A percentile compares a stretch with the other conserved stretches of the same genome.
phyloP scores from a whole-genome alignment of 75 land plant genomes.

The Cupressus sempervirens region DNA sequence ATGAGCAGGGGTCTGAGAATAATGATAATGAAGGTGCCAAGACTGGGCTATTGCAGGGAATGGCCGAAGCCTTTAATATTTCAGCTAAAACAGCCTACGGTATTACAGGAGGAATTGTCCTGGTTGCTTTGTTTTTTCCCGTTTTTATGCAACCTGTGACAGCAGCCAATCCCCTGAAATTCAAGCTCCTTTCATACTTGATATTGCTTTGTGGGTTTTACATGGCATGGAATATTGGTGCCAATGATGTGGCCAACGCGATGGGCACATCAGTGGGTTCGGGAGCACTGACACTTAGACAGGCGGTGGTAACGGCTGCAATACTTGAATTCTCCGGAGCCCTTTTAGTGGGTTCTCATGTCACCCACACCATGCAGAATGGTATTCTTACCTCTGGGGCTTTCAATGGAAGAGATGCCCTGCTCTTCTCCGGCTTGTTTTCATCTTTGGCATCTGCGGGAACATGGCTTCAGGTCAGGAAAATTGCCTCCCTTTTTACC shows the following conservation, averaged over 20 bases:
- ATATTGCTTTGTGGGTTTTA: conserved; percentile 89
- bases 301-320: conserved; percentile 88
- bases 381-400: conserved; percentile 70
- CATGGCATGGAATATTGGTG: conserved; percentile 99
- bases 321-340: conserved; percentile 92
- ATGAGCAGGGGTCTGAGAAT: conserved; percentile 1
- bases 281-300: conserved; percentile 81
- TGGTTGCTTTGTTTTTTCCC: conserved; percentile 67
- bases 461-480: conserved; percentile 87
- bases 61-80: conserved; percentile 88
- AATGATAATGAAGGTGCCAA: neutral
- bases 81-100: conserved; percentile 72
- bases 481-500: neutral
- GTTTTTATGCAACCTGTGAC: conserved; percentile 60
- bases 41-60: conserved; percentile 28
- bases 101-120: conserved; percentile 51
- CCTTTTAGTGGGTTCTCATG: conserved; percentile 87
- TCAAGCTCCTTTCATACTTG: conserved; percentile 50
- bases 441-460: conserved; percentile 94
- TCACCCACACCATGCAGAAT: conserved; percentile 96
- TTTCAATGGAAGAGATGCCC: conserved; percentile 71
- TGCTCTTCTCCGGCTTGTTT: conserved; percentile 86
- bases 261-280: conserved; percentile 99
- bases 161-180: conserved; percentile 40
- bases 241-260: conserved; percentile 98